Evolutionary conservation across 2,329 filamentous ascomycete genomes (phyloP), one percentile per base, ranked within the genome.

Genomic region (Scleromitrula shiraiana): DNA sequence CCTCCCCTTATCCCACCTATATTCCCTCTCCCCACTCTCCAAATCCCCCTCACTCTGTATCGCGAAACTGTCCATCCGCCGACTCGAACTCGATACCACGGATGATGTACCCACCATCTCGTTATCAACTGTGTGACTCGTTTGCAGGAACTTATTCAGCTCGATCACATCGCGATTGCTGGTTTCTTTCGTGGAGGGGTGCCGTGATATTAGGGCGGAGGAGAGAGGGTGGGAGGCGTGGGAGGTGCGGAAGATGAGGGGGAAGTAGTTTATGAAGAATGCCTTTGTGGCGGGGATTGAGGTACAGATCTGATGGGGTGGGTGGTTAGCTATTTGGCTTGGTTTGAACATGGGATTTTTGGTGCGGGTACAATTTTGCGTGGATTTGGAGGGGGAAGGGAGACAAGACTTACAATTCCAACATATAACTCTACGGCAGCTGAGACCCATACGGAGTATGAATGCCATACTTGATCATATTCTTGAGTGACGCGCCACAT

Each of bases 231-330:
- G 35, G 3, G 20, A 22, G 17, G 35, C 9, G 9, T 30, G 15
- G 14, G 7, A 7, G 22, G n/a, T n/a, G n/a, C n/a, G 9, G 24
- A 43, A 14, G 24, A 49, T 20, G 12, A 17, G 23, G 22, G 67
- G 66, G n/a, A 70, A 55, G 50, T 66, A 64, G 9, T 57, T 59
- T 26, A 60, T 53, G 49, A 71, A 69, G 54, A 72, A 70, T 1
- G 67, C 68, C 41, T 68, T 71, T 3, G 65, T 67, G 2, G 69
- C 64, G 1, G 70, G 69, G 8, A 69, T 58, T 1, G 68, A 70
- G 22, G 69, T 67, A 43, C 67, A 70, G 35, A 70, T 66, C 66
- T 68, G 9, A 7, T 17, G 22, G 15, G 10, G 6, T 4, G 10
- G 17, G 15, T 38, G 10, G 20, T 19, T 38, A 12, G 29, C 14